A percentile compares a stretch with the other conserved stretches of the same genome.
Evolutionary conservation across 805 yeast species (phyloP).

Genomic region (Spathaspora boniae): DNA sequence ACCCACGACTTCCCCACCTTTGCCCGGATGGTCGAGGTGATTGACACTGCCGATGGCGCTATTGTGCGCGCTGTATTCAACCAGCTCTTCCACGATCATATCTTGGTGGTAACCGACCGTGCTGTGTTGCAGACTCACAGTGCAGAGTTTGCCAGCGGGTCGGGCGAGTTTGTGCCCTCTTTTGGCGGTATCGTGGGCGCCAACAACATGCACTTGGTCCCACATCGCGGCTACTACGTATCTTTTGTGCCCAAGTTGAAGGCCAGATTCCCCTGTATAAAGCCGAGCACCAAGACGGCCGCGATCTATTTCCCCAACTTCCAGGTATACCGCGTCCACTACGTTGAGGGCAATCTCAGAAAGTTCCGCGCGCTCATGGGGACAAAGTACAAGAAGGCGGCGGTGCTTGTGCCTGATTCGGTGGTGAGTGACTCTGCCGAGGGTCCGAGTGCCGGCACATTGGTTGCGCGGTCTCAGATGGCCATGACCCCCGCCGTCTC

Average conservation of each 20-base stretch:
- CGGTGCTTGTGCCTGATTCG: too few relatives aligned
- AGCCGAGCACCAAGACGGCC: slow-evolving; percentile 2
- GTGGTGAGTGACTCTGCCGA: background rate
- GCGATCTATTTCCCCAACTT: slow-evolving; percentile 11
- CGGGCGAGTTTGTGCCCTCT: slow-evolving; percentile 11
- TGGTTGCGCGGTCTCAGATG: too few relatives aligned
- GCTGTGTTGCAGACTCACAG: slow-evolving; percentile 8
- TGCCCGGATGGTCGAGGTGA: slow-evolving; percentile 11
- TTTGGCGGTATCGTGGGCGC: slow-evolving; percentile 11
- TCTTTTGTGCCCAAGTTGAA: slow-evolving; percentile 12
- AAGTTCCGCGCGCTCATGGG: too few relatives aligned
- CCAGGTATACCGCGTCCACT: background rate
- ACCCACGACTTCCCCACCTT: slow-evolving; percentile 17
- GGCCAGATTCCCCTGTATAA: slow-evolving; percentile 14
- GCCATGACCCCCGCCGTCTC: too few relatives aligned
- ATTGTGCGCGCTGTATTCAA: slow-evolving; percentile 9
- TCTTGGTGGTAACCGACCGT: slow-evolving; percentile 9
- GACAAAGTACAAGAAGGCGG: too few relatives aligned
- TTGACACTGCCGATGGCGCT: slow-evolving; percentile 5
- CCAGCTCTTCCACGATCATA: slow-evolving; percentile 12
- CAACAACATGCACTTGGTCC: slow-evolving; percentile 5
- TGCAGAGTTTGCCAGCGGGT: slow-evolving; percentile 6
- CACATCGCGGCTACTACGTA: slow-evolving; percentile 6
- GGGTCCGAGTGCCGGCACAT: too few relatives aligned
- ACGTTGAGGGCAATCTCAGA: slow-evolving; percentile 6